Conservation (phyloP, 768 basidiomycete species). For the Mycena galericulata region DNA sequence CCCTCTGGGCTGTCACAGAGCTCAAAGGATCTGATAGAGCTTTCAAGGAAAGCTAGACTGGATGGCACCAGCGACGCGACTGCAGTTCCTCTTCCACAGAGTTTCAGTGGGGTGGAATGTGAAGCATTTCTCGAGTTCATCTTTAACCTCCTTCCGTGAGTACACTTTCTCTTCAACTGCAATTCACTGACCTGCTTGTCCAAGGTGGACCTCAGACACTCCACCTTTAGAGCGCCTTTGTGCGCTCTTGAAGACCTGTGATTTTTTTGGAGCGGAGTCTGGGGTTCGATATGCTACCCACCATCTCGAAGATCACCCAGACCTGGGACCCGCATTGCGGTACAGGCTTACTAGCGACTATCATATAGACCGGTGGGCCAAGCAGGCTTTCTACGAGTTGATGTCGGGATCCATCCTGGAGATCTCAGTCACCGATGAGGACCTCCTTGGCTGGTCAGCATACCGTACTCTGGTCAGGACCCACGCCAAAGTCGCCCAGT, state of each 20-base stretch:
- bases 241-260: not conserved
- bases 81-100: not conserved
- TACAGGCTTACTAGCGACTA: not conserved
- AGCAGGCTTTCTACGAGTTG: not conserved
- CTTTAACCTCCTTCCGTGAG: not conserved
- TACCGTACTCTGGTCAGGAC: constrained; percentile 4
- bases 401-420: not conserved
- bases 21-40: not conserved
- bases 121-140: constrained; percentile 8
- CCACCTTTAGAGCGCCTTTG: not conserved
- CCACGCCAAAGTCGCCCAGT: not conserved
- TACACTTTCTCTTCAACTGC: not conserved
- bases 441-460: not conserved
- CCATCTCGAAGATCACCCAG: constrained; percentile 1
- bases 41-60: not conserved
- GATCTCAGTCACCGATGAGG: not conserved
- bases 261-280: constrained; percentile 6
- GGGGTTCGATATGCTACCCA: constrained; percentile 6
- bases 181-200: not conserved
- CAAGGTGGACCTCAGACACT: not conserved
- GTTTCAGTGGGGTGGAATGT: not conserved
- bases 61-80: not conserved
- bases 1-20: not conserved
- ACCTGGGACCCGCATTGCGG: not conserved
- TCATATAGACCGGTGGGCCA: not conserved